Conservation (phyloP, 352 stramenopile genomes). For the Globisporangium cystogenes region DNA sequence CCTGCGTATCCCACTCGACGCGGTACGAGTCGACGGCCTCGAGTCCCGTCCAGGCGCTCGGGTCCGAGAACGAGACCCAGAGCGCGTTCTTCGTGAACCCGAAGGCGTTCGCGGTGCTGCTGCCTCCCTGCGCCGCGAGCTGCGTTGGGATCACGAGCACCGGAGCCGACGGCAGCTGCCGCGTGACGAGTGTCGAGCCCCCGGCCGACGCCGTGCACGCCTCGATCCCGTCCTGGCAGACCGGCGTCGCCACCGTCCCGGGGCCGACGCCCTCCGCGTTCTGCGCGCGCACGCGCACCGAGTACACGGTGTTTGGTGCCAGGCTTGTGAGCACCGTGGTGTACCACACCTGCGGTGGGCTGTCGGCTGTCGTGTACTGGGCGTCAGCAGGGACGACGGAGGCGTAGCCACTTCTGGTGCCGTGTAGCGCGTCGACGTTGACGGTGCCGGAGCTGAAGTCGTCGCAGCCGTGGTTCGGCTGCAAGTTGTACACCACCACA, state of each 20-base stretch:
- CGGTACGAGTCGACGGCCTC: slow-evolving; percentile 83
- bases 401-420: slow-evolving; percentile 34
- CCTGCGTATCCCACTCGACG: slow-evolving; percentile 86
- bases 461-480: slow-evolving; percentile 59
- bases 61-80: slow-evolving; percentile 58
- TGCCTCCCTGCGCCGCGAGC: slow-evolving; percentile 19
- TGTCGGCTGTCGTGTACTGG: slow-evolving; percentile 1
- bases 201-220: slow-evolving; percentile 42
- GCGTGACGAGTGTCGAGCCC: slow-evolving; percentile 31
- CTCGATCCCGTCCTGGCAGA: slow-evolving; percentile 85
- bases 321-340: slow-evolving; percentile 25
- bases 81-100: slow-evolving; percentile 62
- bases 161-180: slow-evolving; percentile 52
- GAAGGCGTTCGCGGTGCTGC: slow-evolving; percentile 33
- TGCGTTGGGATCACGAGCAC: slow-evolving; percentile 42
- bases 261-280: slow-evolving; percentile 82
- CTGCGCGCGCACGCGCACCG: slow-evolving; percentile 72
- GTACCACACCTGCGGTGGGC: slow-evolving; percentile 13
- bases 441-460: slow-evolving; percentile 27
- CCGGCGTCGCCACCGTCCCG: slow-evolving; percentile 58
- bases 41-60: slow-evolving; percentile 64
- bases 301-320: slow-evolving; percentile 57
- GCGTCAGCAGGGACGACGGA: slow-evolving; percentile 17
- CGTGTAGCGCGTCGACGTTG: slow-evolving; percentile 45
- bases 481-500: slow-evolving; percentile 37